Base-by-base conservation (phyloP, 2,329 filamentous ascomycete species). In the Paracorniculantispora psalliotae region DNA sequence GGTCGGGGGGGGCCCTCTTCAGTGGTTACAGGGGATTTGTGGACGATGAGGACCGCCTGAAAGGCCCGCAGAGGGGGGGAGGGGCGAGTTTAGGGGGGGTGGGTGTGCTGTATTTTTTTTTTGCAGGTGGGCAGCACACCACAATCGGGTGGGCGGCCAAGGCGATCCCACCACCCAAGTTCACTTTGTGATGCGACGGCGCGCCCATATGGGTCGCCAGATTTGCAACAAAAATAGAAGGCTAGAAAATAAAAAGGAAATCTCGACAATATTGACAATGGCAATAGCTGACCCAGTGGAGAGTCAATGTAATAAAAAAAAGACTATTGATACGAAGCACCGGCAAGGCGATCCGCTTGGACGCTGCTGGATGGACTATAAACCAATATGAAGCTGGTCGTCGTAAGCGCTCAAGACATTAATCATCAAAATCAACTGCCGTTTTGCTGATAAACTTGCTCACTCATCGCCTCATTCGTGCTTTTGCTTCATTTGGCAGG, bases 161-260 rank as follows among this genome's bases (percentile, higher is more conserved):
- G 39, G 43, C 43, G 43, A 56, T 56, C 52, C 43, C 43, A 28
- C 37, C 51, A 39, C 6, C 39, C n/a, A 43, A 15, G 7, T 9
- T 39, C 12, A 21, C 30, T 54, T 56, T 48, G 53, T 47, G 51
- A 54, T 56, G 53, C 53, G 53, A 56, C 53, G 53, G 53, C 53
- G 53, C 53, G 43, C 53, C 28, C 37, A 53, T 53, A 53, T 37
- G 37, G n/a, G 51, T 30, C 37, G 41, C 37, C 26, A 44, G 39
- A 54, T 54, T 44, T 26, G 41, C 41, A 10, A 46, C 33, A 8
- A 15, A 13, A 37, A 12, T 37, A 9, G n/a, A n/a, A n/a, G n/a
- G n/a, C n/a, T n/a, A n/a, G n/a, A n/a, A n/a, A n/a, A n/a, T n/a
- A n/a, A n/a, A n/a, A n/a, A n/a, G n/a, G n/a, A n/a, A n/a, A n/a